Conservation (phyloP, 768 basidiomycete species). For the Hysterangium stoloniferum region DNA sequence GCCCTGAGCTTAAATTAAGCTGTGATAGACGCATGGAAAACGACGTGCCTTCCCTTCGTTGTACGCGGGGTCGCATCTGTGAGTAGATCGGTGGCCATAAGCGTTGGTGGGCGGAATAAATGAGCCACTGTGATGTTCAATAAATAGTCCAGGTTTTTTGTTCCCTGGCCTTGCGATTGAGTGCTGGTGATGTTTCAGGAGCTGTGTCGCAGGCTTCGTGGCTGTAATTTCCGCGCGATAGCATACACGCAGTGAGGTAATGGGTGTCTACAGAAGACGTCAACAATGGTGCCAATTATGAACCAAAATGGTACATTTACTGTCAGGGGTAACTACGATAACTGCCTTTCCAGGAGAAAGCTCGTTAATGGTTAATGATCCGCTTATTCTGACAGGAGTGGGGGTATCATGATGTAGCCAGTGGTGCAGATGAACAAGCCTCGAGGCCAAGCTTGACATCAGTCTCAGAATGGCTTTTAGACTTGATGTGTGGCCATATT, state of each 20-base stretch:
- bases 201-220: constrained; percentile 88
- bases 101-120: constrained; percentile 12
- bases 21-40: constrained; percentile 87
- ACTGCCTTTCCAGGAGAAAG: constrained; percentile 80
- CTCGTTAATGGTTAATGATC: constrained; percentile 75
- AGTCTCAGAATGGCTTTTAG: constrained; percentile 75
- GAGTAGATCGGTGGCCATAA: background rate
- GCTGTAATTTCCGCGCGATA: constrained; percentile 80
- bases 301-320: constrained; percentile 33
- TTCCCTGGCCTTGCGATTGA: constrained; percentile 71
- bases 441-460: constrained; percentile 61
- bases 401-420: constrained; percentile 3
- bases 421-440: constrained; percentile 53
- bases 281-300: background rate
- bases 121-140: constrained; percentile 90
- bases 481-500: constrained; percentile 37
- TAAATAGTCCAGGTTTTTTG: constrained; percentile 80
- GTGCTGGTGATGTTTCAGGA: constrained; percentile 73
- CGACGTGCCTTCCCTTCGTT: constrained; percentile 79
- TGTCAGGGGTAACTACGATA: constrained; percentile 89
- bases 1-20: constrained; percentile 89
- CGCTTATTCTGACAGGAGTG: constrained; percentile 54
- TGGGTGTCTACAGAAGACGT: constrained; percentile 53
- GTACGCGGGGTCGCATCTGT: constrained; percentile 83
- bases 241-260: constrained; percentile 81